These are phyloP conservation scores for Neurospora pannonica DNA, from an alignment of 495 filamentous ascomycete species.

Conservation along the genomic window DNA sequence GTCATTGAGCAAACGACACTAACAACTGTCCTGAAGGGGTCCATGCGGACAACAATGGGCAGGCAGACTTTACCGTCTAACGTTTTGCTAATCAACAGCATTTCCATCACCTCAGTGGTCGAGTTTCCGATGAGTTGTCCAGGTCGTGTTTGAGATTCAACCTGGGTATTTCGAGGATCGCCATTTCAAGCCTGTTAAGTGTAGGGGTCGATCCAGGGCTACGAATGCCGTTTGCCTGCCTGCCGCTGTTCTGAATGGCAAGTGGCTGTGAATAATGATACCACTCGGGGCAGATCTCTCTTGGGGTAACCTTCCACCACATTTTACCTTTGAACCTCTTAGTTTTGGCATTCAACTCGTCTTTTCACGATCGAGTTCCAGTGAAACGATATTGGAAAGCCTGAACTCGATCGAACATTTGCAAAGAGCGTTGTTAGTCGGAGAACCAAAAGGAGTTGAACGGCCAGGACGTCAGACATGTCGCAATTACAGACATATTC, in stretches of 20 bases:
- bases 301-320: not conserved
- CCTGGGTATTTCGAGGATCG: not conserved
- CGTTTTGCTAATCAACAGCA: not conserved
- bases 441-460: not conserved
- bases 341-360: not conserved
- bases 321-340: not conserved
- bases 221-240: not conserved
- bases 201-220: not conserved
- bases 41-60: not conserved
- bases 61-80: not conserved
- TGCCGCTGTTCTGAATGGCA: not conserved
- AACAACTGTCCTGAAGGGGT: not conserved
- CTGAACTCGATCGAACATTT: not conserved
- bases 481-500: not conserved
- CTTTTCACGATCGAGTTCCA: not conserved
- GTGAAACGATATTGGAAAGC: not conserved
- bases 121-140: not conserved
- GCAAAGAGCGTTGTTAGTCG: not conserved
- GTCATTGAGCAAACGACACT: not conserved
- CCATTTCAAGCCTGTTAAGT: not conserved
- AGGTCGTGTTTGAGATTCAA: not conserved
- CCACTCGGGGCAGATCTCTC: not conserved
- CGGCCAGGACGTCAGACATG: not conserved
- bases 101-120: not conserved
- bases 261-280: not conserved